Percentiles rank a stretch among this genome's conserved stretches.
Conservation (phyloP, 495 filamentous ascomycete species). For the Lophiotrema nucula region DNA sequence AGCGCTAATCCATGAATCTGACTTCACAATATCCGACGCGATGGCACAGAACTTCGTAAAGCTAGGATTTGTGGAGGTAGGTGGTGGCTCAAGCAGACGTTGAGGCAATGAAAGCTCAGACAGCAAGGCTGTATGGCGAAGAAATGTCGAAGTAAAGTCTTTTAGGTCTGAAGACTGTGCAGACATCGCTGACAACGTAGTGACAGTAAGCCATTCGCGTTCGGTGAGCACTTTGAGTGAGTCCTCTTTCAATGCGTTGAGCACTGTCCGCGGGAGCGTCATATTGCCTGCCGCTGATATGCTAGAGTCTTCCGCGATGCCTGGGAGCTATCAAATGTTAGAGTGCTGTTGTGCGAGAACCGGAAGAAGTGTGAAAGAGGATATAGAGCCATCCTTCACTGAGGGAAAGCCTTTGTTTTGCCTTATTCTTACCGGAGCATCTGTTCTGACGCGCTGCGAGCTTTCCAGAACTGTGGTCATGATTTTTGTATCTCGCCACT, state of each 20-base stretch:
- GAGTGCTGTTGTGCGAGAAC: no score
- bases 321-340: no score
- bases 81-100: slow-evolving; percentile 18
- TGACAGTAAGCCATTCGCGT: slow-evolving; percentile 23
- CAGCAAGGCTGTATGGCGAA: slow-evolving; percentile 40
- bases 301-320: no score
- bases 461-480: slow-evolving; percentile 26
- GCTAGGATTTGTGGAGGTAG: not conserved
- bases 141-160: slow-evolving; percentile 24
- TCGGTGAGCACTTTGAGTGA: no score
- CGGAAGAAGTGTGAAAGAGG: no score
- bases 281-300: no score
- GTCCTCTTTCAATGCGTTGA: not conserved
- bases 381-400: no score
- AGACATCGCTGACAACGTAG: not conserved
- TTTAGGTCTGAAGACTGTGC: not conserved
- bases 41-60: slow-evolving; percentile 17
- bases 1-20: slow-evolving; percentile 13
- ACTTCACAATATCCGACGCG: slow-evolving; percentile 7
- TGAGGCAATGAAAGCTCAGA: slow-evolving; percentile 36
- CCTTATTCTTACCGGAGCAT: no score
- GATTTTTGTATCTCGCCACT: slow-evolving; percentile 62
- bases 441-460: slow-evolving; percentile 1
- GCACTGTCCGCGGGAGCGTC: no score
- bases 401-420: no score